Evolutionary conservation across 1,284 basidiomycete species (phyloP).

Genomic region (Caloboletus firmus): DNA sequence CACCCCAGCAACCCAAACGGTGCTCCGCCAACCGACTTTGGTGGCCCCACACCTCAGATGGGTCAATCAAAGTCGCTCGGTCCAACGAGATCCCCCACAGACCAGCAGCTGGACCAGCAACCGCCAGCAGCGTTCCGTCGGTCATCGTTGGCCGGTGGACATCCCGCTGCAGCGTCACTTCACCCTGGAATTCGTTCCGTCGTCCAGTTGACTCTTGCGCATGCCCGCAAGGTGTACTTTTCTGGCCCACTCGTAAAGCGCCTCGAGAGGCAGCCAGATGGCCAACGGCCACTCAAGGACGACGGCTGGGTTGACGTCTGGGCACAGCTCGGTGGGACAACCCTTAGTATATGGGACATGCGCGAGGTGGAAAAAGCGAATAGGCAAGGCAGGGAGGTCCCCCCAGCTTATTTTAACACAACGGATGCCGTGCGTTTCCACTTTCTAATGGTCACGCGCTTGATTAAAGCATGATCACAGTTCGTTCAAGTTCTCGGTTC

Average conservation of each 20-base stretch:
- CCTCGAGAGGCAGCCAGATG: conserved; percentile 76
- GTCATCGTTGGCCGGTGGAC: conserved; percentile 25
- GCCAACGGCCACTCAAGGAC: conserved; percentile 67
- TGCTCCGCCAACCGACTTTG: conserved; percentile 18
- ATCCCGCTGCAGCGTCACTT: conserved; percentile 40
- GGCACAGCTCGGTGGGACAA: conserved; percentile 92
- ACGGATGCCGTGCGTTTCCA: conserved; percentile 74
- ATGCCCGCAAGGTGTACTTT: conserved; percentile 78
- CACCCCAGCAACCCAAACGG: conserved; percentile 15
- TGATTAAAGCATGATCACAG: conserved; percentile 37
- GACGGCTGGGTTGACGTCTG: conserved; percentile 92
- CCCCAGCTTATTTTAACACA: conserved; percentile 83
- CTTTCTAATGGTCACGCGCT: neutral
- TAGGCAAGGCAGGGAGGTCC: conserved; percentile 76
- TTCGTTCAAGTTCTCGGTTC: conserved; percentile 74
- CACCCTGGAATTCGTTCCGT: conserved; percentile 80
- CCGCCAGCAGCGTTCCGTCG: conserved; percentile 16
- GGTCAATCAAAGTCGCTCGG: conserved; percentile 36
- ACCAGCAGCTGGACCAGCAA: conserved; percentile 18
- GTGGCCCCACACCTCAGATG: conserved; percentile 28
- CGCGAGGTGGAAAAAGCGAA: conserved; percentile 79
- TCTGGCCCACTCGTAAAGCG: conserved; percentile 75
- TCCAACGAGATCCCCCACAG: conserved; percentile 24
- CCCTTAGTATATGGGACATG: conserved; percentile 91
- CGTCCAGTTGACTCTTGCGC: conserved; percentile 64